These are phyloP conservation scores for Agapanthus africanus DNA, from an alignment of 106 monocot genomes.

Conservation along the genomic window DNA sequence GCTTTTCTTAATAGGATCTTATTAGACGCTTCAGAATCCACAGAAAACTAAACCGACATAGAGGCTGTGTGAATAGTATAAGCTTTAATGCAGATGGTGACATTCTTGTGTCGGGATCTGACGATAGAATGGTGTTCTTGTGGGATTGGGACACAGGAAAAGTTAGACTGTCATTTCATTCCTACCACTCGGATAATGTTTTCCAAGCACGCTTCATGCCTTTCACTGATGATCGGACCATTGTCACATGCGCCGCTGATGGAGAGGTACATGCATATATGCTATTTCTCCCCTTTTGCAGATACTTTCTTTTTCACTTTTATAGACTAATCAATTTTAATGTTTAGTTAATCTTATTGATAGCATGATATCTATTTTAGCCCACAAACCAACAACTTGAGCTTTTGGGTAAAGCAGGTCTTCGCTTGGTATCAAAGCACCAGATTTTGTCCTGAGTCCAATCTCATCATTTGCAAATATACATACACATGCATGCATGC, in stretches of 20 bases:
- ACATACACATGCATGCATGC: no score
- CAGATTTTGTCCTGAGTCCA: no score
- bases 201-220: slow-evolving; percentile 90
- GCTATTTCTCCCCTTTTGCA: not conserved
- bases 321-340: not conserved
- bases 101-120: slow-evolving; percentile 83
- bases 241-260: slow-evolving; percentile 94
- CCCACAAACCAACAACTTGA: no score
- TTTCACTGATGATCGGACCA: slow-evolving; percentile 47
- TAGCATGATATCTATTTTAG: no score
- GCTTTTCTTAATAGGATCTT: slow-evolving; percentile 50
- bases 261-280: slow-evolving; percentile 48
- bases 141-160: slow-evolving; percentile 81
- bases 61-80: slow-evolving; percentile 92
- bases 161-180: slow-evolving; percentile 57
- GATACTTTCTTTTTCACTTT: not conserved
- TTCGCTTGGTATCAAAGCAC: no score
- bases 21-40: slow-evolving; percentile 60
- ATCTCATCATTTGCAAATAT: no score
- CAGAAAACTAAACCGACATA: slow-evolving; percentile 54
- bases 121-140: slow-evolving; percentile 75
- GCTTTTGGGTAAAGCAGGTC: no score
- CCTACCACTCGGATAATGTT: slow-evolving; percentile 76
- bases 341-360: no score
- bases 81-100: slow-evolving; percentile 71